These are phyloP conservation scores for Phytopythium aichiense DNA, from an alignment of 352 stramenopile species.

Conservation along the genomic window DNA sequence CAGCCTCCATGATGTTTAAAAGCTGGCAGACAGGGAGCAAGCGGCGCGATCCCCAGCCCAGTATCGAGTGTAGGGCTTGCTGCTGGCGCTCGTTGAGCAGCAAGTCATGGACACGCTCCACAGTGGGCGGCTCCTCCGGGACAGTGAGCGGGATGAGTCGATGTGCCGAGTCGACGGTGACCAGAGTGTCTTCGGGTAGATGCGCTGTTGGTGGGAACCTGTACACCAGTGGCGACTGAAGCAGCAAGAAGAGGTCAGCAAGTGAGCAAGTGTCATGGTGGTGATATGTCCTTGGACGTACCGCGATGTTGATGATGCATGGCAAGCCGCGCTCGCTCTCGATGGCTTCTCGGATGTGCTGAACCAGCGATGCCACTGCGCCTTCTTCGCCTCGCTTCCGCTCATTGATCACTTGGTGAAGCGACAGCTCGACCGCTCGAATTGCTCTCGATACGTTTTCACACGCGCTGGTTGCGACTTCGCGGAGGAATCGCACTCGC, in stretches of 20 bases:
- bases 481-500: constrained; percentile 47
- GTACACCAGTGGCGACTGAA: constrained; percentile 44
- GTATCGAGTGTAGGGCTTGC: constrained; percentile 15
- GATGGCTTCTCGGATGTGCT: constrained; percentile 44
- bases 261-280: background rate
- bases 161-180: constrained; percentile 25
- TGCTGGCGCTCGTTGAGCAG: constrained; percentile 45
- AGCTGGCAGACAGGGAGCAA: constrained; percentile 23
- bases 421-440: constrained; percentile 42
- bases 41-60: constrained; percentile 15
- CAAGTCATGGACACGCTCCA: constrained; percentile 42
- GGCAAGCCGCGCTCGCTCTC: constrained; percentile 61
- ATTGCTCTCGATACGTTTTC: constrained; percentile 44
- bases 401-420: constrained; percentile 36
- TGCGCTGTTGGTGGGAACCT: constrained; percentile 56
- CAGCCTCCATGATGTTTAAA: constrained; percentile 28
- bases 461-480: constrained; percentile 31
- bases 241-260: background rate
- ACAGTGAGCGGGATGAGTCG: constrained; percentile 31
- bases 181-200: constrained; percentile 50
- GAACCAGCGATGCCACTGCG: constrained; percentile 39
- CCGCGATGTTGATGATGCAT: constrained; percentile 51
- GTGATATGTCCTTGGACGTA: constrained; percentile 20
- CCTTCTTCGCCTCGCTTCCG: constrained; percentile 42
- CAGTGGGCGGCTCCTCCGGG: constrained; percentile 26